phyloP scores from a whole-genome alignment of 2,329 filamentous ascomycete genomes.

The Dothideomycetidae sp. region DNA sequence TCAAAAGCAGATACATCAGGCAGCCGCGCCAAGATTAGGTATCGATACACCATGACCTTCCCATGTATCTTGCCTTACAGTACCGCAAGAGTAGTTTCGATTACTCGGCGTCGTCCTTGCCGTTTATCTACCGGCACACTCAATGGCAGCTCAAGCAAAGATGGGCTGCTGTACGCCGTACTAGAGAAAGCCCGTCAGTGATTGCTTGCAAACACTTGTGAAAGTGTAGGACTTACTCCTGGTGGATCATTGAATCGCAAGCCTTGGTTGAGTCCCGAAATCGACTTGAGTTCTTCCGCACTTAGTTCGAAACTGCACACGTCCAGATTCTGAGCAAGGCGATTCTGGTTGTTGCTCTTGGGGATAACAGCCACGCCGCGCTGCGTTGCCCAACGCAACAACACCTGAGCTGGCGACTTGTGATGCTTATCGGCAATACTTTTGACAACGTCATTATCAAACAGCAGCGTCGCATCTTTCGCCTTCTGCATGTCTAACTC shows the following conservation, averaged over 20 bases:
- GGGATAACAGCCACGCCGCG: slow-evolving; percentile 68
- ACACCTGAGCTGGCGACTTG: slow-evolving; percentile 65
- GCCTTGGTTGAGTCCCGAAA: slow-evolving; percentile 48
- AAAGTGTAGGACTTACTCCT: slow-evolving; percentile 38
- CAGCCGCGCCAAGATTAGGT: too few relatives aligned
- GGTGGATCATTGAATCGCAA: slow-evolving; percentile 66
- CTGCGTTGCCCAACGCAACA: slow-evolving; percentile 80
- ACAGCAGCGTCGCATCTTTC: slow-evolving; percentile 49
- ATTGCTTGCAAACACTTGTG: background rate
- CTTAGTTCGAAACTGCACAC: slow-evolving; percentile 52
- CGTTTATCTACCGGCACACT: too few relatives aligned
- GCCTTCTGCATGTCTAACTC: slow-evolving; percentile 62
- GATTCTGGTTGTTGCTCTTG: slow-evolving; percentile 49
- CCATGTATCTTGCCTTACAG: too few relatives aligned
- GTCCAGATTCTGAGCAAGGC: slow-evolving; percentile 52
- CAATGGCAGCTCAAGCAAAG: slow-evolving; percentile 33
- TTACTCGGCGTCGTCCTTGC: too few relatives aligned
- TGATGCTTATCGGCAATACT: slow-evolving; percentile 52
- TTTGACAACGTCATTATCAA: slow-evolving; percentile 54
- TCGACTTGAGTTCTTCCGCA: slow-evolving; percentile 51
- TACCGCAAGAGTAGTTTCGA: too few relatives aligned
- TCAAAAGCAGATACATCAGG: too few relatives aligned
- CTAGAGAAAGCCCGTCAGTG: slow-evolving; percentile 17
- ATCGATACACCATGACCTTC: too few relatives aligned
- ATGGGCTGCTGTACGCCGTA: slow-evolving; percentile 39